These are phyloP conservation scores for Aspergillus sp. DNA, from an alignment of 2,329 filamentous ascomycete species.

Conservation along the genomic window DNA sequence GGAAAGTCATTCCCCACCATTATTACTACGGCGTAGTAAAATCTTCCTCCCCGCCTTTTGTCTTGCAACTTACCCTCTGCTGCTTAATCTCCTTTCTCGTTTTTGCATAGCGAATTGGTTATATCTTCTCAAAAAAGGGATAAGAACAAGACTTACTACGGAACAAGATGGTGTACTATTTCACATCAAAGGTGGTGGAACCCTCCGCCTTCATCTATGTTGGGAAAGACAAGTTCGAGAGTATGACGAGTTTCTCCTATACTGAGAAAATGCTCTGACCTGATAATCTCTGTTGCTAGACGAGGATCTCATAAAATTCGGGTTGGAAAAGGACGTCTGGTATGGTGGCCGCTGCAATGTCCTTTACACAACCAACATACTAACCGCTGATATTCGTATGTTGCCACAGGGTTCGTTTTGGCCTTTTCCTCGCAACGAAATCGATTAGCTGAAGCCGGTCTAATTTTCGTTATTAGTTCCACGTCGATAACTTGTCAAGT, in stretches of 20 bases:
- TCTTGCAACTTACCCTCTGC: too few species aligned
- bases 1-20: too few species aligned
- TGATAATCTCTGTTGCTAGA: constrained; percentile 51
- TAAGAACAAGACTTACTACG: too few species aligned
- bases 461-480: constrained; percentile 59
- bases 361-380: neutral
- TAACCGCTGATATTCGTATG: constrained; percentile 4
- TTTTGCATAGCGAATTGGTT: too few species aligned
- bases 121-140: neutral
- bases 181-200: constrained; percentile 76
- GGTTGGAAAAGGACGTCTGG: constrained; percentile 96
- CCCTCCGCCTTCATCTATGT: constrained; percentile 89
- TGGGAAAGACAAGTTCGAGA: constrained; percentile 98
- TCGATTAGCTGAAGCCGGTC: neutral
- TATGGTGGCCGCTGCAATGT: constrained; percentile 30
- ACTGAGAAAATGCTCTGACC: constrained; percentile 4
- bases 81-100: too few species aligned
- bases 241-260: constrained; percentile 45
- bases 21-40: too few species aligned
- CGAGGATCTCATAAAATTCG: constrained; percentile 91
- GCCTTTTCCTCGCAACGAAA: neutral
- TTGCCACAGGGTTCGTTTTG: constrained; percentile 25
- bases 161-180: constrained; percentile 78
- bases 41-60: too few species aligned
- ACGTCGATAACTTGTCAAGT: constrained; percentile 94